Percentiles rank a stretch among this genome's conserved stretches.
phyloP scores from a whole-genome alignment of 768 basidiomycete species.

The Filobasidium floriforme region DNA sequence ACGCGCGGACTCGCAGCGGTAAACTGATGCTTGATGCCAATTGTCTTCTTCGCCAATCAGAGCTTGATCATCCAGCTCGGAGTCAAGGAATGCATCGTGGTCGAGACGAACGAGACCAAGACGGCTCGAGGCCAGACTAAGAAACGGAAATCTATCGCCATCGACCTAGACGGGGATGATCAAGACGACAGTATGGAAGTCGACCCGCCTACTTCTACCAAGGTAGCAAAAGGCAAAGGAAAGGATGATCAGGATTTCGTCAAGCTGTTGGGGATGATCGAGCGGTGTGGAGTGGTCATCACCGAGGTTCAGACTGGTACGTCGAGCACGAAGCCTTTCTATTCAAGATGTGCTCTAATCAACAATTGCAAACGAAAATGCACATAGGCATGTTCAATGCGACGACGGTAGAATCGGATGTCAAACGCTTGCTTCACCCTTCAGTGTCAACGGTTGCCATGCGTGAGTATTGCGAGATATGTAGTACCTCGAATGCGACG shows the following conservation, averaged over 20 bases:
- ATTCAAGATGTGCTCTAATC: background rate
- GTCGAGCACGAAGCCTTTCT: background rate
- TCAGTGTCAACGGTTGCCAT: constrained; percentile 51
- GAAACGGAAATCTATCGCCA: constrained; percentile 15
- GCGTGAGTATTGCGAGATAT: constrained; percentile 50
- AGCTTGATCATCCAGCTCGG: constrained; percentile 91
- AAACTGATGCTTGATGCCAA: no score
- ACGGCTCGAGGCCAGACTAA: background rate
- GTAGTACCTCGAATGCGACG: background rate
- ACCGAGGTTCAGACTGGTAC: constrained; percentile 70
- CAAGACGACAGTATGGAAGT: constrained; percentile 32
- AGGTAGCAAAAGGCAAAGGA: constrained; percentile 34
- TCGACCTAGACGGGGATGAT: constrained; percentile 33
- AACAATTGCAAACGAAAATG: background rate
- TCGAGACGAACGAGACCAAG: constrained; percentile 20
- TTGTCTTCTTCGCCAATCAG: constrained; percentile 49
- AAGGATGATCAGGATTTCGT: constrained; percentile 67
- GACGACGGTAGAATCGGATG: constrained; percentile 71
- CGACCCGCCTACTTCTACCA: constrained; percentile 41
- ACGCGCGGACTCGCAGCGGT: no score
- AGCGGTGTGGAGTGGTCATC: constrained; percentile 80
- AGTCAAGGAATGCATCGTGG: constrained; percentile 88
- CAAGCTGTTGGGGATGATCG: constrained; percentile 76
- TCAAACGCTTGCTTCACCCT: constrained; percentile 60
- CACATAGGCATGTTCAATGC: constrained; percentile 69